Evolutionary conservation across 2,329 filamentous ascomycete genomes (phyloP), one percentile per base, ranked within the genome.

Genomic region (Dactylellina cionopaga): DNA sequence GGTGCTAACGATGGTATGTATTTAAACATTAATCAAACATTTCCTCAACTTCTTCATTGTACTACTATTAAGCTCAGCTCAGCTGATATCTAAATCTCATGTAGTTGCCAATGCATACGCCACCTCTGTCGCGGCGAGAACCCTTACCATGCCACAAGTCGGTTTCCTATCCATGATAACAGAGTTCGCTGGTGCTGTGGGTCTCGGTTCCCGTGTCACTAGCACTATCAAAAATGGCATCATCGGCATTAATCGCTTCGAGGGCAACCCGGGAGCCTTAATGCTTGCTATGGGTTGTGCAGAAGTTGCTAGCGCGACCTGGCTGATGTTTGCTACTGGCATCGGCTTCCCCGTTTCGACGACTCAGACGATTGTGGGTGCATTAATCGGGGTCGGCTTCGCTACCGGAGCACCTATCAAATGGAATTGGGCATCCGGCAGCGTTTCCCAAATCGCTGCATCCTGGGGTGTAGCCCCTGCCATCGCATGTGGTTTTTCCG

Each of bases 21-120:
- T 43, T 5, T 43, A n/a, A 43, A n/a, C 15, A n/a, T 51, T 6
- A 33, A 5, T 13, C 31, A 33, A 6, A 44, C 6, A 5, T 19
- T 19, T 49, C 5, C 5, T 5, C 5, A 13, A 31, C 41, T 64
- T 75, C 55, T 55, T 77, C 5, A 76, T 69, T 13, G 24, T 33
- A 13, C 5, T 7, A n/a, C 7, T 15, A 3, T 22, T 5, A 9
- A 7, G 5, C n/a, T 5, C 13, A 5, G 35, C 46, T 33, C 17
- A 52, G 24, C 54, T 43, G n/a, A n/a, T n/a, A n/a, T n/a, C n/a
- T n/a, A n/a, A 43, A 24, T 24, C 6, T 25, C 9, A n/a, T 51
- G 56, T 69, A 89, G 88, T 94, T 65, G 90, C 90, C 78, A 93
- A 93, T 81, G 83, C 90, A 49, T 93, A 89, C 88, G 90, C 90